Percentiles rank a stretch among this genome's conserved stretches.
Conservation (phyloP, 2,329 filamentous ascomycete species). For the Tolypocladium amazonense region DNA sequence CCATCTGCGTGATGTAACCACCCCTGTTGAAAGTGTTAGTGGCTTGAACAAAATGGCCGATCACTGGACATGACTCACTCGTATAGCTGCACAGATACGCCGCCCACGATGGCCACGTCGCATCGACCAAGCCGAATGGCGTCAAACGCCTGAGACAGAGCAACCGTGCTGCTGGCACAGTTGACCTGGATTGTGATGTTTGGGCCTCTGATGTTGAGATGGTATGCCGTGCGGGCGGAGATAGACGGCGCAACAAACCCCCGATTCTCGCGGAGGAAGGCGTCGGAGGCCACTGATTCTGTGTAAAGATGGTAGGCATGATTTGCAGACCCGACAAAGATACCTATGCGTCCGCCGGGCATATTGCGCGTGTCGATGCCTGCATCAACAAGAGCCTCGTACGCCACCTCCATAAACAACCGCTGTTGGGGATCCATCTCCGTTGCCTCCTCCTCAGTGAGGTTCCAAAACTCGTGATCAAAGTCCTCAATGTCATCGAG, state of each 20-base stretch:
- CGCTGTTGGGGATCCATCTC: conserved; percentile 6
- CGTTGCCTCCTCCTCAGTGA: conserved; percentile 4
- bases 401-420: conserved; percentile 4
- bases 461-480: conserved; percentile 6
- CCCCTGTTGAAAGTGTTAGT: neutral
- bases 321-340: conserved; percentile 4
- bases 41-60: neutral
- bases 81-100: conserved; percentile 4
- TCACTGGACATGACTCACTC: neutral
- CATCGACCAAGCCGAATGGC: conserved; percentile 3
- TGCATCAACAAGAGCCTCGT: conserved; percentile 1
- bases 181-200: conserved; percentile 5
- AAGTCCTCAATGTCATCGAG: conserved; percentile 4
- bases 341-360: neutral
- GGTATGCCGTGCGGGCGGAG: conserved; percentile 6
- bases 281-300: conserved; percentile 3
- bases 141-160: conserved; percentile 1
- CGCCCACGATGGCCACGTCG: conserved; percentile 3
- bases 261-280: conserved; percentile 4
- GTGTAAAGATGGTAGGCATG: conserved; percentile 4
- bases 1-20: conserved; percentile 4
- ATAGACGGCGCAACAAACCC: conserved; percentile 4
- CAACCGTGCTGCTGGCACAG: conserved; percentile 3
- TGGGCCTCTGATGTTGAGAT: conserved; percentile 3
- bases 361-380: neutral